Conservation (phyloP, 208 protist species). For the Wallacemonas sp. region DNA sequence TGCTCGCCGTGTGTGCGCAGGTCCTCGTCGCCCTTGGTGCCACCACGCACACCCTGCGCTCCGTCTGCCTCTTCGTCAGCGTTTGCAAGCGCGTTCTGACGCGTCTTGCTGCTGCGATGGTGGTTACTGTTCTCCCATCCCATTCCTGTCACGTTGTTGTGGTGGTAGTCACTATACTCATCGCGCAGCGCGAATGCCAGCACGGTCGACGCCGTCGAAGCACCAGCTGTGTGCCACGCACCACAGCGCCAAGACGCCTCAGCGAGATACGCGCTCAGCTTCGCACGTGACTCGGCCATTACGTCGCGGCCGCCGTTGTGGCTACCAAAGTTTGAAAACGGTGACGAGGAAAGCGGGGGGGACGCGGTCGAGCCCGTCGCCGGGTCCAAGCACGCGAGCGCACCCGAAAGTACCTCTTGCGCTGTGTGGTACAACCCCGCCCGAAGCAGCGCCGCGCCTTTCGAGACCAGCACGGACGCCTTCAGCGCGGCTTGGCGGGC, state of each 20-base stretch:
- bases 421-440: conserved; percentile 6
- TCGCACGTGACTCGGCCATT: conserved; percentile 4
- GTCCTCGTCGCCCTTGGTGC: too few species aligned
- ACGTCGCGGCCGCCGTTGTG: too few species aligned
- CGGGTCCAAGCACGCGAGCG: neutral
- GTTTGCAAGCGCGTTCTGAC: too few species aligned
- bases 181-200: neutral
- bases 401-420: conserved; percentile 1
- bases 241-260: conserved; percentile 58
- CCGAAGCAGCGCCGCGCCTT: neutral
- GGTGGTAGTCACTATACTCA: too few species aligned
- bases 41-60: too few species aligned
- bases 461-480: neutral
- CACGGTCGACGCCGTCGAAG: neutral
- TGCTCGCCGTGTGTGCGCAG: too few species aligned
- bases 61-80: too few species aligned
- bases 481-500: neutral
- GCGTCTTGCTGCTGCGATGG: too few species aligned
- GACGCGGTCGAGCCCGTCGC: neutral
- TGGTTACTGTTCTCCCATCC: too few species aligned
- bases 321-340: too few species aligned
- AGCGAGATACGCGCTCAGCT: conserved; percentile 36
- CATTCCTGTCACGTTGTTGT: too few species aligned
- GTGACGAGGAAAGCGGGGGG: neutral
- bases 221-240: conserved; percentile 22